Evolutionary conservation across 805 yeast genomes (phyloP).

Genomic region (Candida schatavii): DNA sequence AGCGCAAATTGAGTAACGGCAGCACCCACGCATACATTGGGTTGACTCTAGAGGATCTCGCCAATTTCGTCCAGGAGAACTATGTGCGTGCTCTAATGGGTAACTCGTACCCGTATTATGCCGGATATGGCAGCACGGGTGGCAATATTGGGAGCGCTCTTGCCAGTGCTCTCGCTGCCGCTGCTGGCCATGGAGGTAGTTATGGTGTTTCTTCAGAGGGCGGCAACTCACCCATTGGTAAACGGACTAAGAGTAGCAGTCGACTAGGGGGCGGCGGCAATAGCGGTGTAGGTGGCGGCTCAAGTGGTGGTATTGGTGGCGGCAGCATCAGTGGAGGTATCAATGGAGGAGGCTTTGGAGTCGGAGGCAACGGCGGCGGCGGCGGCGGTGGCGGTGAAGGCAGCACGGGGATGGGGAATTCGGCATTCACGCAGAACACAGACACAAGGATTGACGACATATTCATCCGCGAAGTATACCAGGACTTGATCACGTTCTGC

Average conservation of each 20-base stretch:
- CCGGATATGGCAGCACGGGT: neutral
- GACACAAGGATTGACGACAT: conserved; percentile 20
- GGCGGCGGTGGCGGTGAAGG: neutral
- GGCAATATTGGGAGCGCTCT: neutral
- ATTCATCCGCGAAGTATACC: conserved; percentile 25
- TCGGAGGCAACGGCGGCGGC: too few relatives aligned
- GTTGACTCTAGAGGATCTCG: conserved; percentile 28
- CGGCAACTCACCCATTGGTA: neutral
- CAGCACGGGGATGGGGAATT: neutral
- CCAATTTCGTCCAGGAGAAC: conserved; percentile 19
- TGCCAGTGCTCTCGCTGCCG: neutral
- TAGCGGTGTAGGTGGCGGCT: too few relatives aligned
- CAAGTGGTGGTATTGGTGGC: too few relatives aligned
- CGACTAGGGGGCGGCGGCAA: neutral
- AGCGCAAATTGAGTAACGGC: conserved; percentile 20
- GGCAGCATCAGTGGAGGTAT: neutral
- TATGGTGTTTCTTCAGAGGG: too few relatives aligned
- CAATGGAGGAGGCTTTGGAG: too few relatives aligned
- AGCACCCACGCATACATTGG: conserved; percentile 20
- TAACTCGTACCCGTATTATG: neutral
- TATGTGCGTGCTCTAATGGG: conserved; percentile 7
- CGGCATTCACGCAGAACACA: neutral
- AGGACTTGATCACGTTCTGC: conserved; percentile 25
- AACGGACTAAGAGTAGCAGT: neutral
- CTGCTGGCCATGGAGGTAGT: too few relatives aligned